A percentile compares a stretch with the other conserved stretches of the same genome.
Evolutionary conservation across 768 basidiomycete species (phyloP).

Genomic region (Hebeloma cylindrosporum): DNA sequence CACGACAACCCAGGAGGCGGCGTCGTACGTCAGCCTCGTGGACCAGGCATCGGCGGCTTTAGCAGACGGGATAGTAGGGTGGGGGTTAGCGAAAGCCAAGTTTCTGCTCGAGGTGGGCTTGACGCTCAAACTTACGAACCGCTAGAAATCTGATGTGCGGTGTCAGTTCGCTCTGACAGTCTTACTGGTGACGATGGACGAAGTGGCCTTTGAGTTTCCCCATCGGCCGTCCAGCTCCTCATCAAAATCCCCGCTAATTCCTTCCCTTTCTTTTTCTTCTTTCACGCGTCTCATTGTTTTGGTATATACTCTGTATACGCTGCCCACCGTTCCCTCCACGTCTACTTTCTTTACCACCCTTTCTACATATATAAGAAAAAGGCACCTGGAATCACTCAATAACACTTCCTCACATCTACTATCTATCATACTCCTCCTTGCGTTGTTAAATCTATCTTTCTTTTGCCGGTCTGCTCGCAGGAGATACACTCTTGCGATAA

Average conservation of each 20-base stretch:
- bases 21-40: constrained; percentile 84
- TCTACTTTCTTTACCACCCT: constrained; percentile 33
- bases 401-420: constrained; percentile 25
- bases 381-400: constrained; percentile 36
- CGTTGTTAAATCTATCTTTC: constrained; percentile 36
- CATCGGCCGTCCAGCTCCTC: constrained; percentile 9
- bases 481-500: constrained; percentile 13
- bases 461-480: constrained; percentile 15
- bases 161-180: constrained; percentile 44
- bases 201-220: constrained; percentile 31
- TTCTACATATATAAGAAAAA: constrained; percentile 30
- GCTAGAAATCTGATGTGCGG: constrained; percentile 68
- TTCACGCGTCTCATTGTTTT: constrained; percentile 20
- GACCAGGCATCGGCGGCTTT: constrained; percentile 79
- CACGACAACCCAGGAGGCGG: constrained; percentile 44
- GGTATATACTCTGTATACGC: constrained; percentile 32
- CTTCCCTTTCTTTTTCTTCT: constrained; percentile 22
- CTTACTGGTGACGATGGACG: constrained; percentile 46
- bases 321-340: constrained; percentile 28
- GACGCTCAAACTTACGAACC: constrained; percentile 87
- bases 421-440: constrained; percentile 37
- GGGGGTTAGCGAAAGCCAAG: constrained; percentile 40
- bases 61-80: constrained; percentile 62
- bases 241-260: constrained; percentile 12
- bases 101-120: constrained; percentile 63